Percentiles rank a stretch among this genome's conserved stretches.
Evolutionary conservation across 345 rosid species (phyloP).

Genomic region (Eucalyptus marginata): DNA sequence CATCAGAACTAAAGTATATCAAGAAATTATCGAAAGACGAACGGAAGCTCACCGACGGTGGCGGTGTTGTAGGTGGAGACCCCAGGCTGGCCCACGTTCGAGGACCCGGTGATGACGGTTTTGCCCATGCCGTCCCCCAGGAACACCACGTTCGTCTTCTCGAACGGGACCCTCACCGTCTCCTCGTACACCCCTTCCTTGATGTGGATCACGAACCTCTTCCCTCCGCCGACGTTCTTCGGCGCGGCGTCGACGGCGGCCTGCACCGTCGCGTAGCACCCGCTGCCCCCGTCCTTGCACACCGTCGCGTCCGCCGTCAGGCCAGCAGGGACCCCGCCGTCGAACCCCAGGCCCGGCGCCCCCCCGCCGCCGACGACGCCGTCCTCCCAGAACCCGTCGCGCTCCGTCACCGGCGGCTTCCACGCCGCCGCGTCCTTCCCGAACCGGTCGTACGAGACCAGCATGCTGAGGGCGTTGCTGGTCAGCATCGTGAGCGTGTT

Average conservation of each 20-base stretch:
- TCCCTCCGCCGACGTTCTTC: not conserved
- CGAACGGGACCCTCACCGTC: conserved; percentile 20
- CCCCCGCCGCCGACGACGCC: not conserved
- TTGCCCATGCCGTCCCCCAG: conserved; percentile 33
- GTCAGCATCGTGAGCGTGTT: conserved; percentile 3
- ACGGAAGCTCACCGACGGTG: conserved; percentile 13
- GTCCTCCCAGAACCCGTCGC: conserved; percentile 16
- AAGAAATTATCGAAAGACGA: not conserved
- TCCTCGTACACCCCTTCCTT: conserved; percentile 29
- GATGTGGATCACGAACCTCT: conserved; percentile 23
- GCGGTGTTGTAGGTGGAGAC: conserved; percentile 25
- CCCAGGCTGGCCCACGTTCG: conserved; percentile 9
- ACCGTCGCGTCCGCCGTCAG: conserved; percentile 22
- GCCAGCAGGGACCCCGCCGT: conserved; percentile 2
- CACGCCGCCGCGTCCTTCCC: conserved; percentile 10
- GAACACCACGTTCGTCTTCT: conserved; percentile 30
- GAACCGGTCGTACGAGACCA: conserved; percentile 12
- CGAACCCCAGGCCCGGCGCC: not conserved
- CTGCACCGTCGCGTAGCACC: conserved; percentile 23
- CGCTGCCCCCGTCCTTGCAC: conserved; percentile 9
- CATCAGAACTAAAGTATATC: not conserved
- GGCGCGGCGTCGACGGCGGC: conserved; percentile 40
- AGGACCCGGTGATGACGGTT: conserved; percentile 24
- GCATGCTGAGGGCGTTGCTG: conserved; percentile 33
- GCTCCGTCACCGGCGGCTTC: conserved; percentile 28